These are phyloP conservation scores for Exophiala bonariae DNA, from an alignment of 2,329 filamentous ascomycete species.

Conservation along the genomic window DNA sequence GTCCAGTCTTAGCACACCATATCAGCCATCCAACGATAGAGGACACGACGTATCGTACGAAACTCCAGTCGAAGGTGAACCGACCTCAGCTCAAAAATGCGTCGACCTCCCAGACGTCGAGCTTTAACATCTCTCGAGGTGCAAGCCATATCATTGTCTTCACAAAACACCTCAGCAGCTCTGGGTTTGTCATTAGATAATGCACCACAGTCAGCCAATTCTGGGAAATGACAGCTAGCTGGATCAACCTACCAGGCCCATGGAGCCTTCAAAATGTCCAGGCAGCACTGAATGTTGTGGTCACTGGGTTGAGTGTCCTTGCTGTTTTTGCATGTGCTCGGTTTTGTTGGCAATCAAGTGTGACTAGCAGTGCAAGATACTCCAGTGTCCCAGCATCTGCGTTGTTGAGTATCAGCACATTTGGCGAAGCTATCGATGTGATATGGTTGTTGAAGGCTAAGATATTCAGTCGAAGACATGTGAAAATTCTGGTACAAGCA, in stretches of 20 bases:
- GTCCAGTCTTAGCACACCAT: too few relatives aligned
- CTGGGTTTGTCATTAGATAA: too few relatives aligned
- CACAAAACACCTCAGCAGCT: too few relatives aligned
- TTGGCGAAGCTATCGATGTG: constrained; percentile 14
- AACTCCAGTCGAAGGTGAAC: too few relatives aligned
- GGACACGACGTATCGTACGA: too few relatives aligned
- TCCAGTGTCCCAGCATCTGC: constrained; percentile 5
- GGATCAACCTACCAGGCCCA: constrained; percentile 3
- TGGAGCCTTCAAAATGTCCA: constrained; percentile 19
- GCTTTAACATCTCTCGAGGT: too few relatives aligned
- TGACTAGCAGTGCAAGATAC: constrained; percentile 1
- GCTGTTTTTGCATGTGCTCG: constrained; percentile 11
- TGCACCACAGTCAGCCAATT: too few relatives aligned
- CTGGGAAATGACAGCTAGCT: not conserved
- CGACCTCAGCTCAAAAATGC: too few relatives aligned
- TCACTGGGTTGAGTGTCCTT: constrained; percentile 6
- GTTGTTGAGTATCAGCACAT: constrained; percentile 10
- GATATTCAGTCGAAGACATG: constrained; percentile 9
- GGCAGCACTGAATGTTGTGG: constrained; percentile 15
- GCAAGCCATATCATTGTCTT: too few relatives aligned
- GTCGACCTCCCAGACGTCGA: too few relatives aligned
- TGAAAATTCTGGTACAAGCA: constrained; percentile 11
- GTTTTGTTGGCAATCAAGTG: constrained; percentile 10
- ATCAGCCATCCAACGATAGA: too few relatives aligned
- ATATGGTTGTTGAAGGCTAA: constrained; percentile 6